These are phyloP conservation scores for Mycosphaerella sp. DNA, from an alignment of 2,329 filamentous ascomycete species.

Conservation along the genomic window DNA sequence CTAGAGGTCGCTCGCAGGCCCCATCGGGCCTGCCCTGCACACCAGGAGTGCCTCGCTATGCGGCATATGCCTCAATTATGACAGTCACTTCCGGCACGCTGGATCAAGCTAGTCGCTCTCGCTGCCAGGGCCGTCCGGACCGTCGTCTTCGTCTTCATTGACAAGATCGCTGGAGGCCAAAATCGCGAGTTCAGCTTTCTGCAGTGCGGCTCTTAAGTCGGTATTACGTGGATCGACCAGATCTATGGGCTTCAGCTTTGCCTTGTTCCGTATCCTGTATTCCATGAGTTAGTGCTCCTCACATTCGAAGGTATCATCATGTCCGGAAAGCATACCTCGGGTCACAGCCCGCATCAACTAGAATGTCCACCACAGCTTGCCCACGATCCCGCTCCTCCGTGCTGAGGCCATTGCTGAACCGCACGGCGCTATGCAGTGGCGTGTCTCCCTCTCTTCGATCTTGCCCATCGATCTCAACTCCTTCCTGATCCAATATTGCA, in stretches of 20 bases:
- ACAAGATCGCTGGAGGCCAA: conserved; percentile 44
- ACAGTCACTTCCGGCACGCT: not conserved
- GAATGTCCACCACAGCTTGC: conserved; percentile 64
- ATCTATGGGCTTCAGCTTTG: conserved; percentile 63
- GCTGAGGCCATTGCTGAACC: conserved; percentile 65
- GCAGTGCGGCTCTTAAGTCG: conserved; percentile 56
- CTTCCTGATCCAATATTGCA: conserved; percentile 71
- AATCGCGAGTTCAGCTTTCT: conserved; percentile 63
- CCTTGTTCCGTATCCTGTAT: conserved; percentile 58
- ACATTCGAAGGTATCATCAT: not conserved
- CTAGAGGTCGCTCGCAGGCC: not conserved
- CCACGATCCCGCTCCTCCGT: conserved; percentile 59
- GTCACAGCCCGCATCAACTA: conserved; percentile 72
- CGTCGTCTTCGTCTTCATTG: conserved; percentile 42
- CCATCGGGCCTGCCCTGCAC: not conserved
- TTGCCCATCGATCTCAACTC: conserved; percentile 76
- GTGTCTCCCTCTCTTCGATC: conserved; percentile 68
- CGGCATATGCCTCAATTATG: not conserved
- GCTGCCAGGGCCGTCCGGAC: conserved; percentile 38
- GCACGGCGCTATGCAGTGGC: conserved; percentile 69
- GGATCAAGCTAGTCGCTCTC: conserved; percentile 38
- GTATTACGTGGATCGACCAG: conserved; percentile 66
- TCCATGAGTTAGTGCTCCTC: not conserved
- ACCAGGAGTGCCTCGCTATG: not conserved
- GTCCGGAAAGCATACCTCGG: conserved; percentile 38